phyloP scores from a whole-genome alignment of 345 rosid species.

The Eucalyptus lansdowneana region DNA sequence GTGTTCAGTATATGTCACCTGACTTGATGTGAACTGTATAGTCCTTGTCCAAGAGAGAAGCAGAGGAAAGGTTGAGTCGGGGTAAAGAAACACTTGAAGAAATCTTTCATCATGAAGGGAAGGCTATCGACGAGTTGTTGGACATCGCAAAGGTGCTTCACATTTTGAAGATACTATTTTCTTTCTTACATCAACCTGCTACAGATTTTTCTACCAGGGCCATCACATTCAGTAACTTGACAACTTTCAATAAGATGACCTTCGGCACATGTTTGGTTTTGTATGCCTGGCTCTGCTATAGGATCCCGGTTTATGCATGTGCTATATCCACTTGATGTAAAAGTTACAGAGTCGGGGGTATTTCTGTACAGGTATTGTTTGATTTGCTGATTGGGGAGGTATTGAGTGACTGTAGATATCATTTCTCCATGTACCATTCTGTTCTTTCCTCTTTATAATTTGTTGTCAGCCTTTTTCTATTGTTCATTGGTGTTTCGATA shows the following conservation, averaged over 20 bases:
- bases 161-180: background rate
- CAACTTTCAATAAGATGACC: background rate
- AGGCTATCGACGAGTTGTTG: conserved; percentile 67
- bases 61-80: conserved; percentile 62
- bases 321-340: background rate
- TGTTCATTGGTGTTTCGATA: background rate
- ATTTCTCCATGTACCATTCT: background rate
- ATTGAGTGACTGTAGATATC: background rate
- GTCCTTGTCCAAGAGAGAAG: conserved; percentile 79
- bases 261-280: background rate
- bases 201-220: background rate
- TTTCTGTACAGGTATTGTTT: background rate
- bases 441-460: background rate
- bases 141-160: conserved; percentile 59
- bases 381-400: background rate
- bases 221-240: background rate
- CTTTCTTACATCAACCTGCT: background rate
- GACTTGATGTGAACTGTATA: conserved; percentile 5
- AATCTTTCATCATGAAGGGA: conserved; percentile 54
- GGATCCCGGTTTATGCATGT: background rate
- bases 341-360: background rate
- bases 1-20: background rate
- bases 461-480: background rate
- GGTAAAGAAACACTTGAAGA: conserved; percentile 68
- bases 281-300: background rate